phyloP scores from a whole-genome alignment of 371 early-diverging fungal genomes.

The Nematocida major region DNA sequence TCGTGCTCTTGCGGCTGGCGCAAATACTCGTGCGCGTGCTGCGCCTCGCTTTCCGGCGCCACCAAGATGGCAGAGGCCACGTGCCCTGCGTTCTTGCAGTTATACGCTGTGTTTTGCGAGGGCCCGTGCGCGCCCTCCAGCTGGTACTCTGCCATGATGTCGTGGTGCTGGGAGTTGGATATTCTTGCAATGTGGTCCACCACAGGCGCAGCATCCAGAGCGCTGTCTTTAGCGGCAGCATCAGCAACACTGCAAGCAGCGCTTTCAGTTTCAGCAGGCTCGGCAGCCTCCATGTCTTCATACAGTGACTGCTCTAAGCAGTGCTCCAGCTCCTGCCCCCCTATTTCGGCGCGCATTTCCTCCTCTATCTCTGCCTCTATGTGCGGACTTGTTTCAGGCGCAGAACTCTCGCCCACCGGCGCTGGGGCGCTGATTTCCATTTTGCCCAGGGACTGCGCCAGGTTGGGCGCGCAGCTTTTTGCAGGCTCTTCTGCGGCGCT shows the following conservation, averaged over 20 bases:
- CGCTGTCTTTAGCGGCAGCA: neutral
- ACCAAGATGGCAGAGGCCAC: too few species aligned
- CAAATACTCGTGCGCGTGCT: too few species aligned
- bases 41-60: too few species aligned
- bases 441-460: too few species aligned
- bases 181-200: conserved; percentile 31
- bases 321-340: neutral
- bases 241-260: too few species aligned
- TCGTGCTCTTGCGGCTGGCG: too few species aligned
- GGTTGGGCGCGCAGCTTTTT: neutral
- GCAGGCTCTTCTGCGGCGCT: neutral
- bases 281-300: neutral
- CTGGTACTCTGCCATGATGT: neutral
- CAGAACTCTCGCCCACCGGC: too few species aligned
- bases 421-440: too few species aligned
- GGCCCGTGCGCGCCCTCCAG: neutral
- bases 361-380: neutral
- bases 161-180: neutral
- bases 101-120: neutral
- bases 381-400: too few species aligned
- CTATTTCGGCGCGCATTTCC: neutral
- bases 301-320: conserved; percentile 3
- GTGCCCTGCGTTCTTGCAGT: neutral
- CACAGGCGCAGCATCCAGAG: neutral
- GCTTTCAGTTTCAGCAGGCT: too few species aligned